Evolutionary conservation across 1,284 basidiomycete genomes (phyloP), one percentile per base, ranked within the genome.

Genomic region (Coniferiporia weirii): DNA sequence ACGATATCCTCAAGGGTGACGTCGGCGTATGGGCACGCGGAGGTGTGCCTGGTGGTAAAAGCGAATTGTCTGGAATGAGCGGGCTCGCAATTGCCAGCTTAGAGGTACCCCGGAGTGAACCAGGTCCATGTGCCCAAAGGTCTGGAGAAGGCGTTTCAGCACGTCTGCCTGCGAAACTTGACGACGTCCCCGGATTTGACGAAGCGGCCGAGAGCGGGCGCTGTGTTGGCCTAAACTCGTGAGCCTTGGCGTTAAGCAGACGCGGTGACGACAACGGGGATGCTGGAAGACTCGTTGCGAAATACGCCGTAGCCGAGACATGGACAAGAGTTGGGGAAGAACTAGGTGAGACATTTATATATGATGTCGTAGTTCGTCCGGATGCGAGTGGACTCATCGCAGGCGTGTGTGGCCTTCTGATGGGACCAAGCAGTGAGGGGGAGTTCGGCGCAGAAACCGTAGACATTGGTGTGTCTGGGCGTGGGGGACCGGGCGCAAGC

Each of bases 51-150:
- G 70, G 70, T 53, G 72, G 79, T 20, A 84, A 76, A n/a, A 82
- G 74, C 4, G 78, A 78, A 54, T 82, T 83, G 64, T 92, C 90
- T 54, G 89, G 86, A 40, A 93, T 80, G 35, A 95, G 77, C 2
- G 93, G 93, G 1, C 91, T 88, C 8, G 92, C 93, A 62, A 95
- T 93, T 38, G 92, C 91, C 8, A 95, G 80, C 69, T 92, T 95
- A 2, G 91, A 93, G 0, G 85, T 82, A 0, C 84, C 82, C 54
- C 91, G 79, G 1, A 84, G 80, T 1, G 84, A 83, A 64, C 80
- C 87, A 9, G 64, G 59, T 50, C 65, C 65, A 68, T 88, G 86
- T 1, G 89, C 81, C 90, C 89, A 92, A 52, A 91, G 68, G 73
- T 91, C 89, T 22, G 89, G 91, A 12, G 87, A 89, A 32, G 89